Evolutionary conservation across 805 yeast species (phyloP), one percentile per base, ranked within the genome.

Genomic region (Cyberlindnera misumaiensis): DNA sequence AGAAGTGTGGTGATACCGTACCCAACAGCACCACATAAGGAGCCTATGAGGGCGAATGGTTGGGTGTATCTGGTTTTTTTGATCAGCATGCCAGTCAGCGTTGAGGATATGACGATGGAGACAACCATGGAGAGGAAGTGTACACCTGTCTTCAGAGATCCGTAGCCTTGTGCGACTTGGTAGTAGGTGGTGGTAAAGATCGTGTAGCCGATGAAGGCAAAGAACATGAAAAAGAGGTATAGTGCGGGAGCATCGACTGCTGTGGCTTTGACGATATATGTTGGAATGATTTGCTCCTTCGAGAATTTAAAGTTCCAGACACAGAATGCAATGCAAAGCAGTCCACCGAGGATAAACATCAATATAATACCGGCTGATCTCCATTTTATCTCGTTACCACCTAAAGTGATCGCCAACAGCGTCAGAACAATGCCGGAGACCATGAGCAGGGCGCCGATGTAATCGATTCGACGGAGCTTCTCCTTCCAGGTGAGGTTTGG

Each of bases 331-430:
- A 38, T 34, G 7, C 30, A 20, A 2, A 40, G 13, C 16, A 39
- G 11, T 3, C 43, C 44, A 28, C 44, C 42, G 27, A 77, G 29
- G 8, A 72, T 56, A 36, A 78, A 66, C 37, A 70, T 69, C 10
- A 58, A 46, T 6, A 79, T 68, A 3, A 75, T 73, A 4, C 73
- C 67, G n/a, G 73, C 72, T 0, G 80, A 70, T 3, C 58, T 51
- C 85, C 85, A 80, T 2, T 73, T 57, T 47, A 56, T 67, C 26
- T 67, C 61, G 27, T 59, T 55, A 3, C 80, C 78, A 14, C 83
- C 83, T 47, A 77, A 70, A 0, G 80, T 68, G 28, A 78, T 52
- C 0, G 69, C 83, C 32, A 71, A 57, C 38, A 68, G 55, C 1
- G 73, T 41, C 32, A 77, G 49, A 5, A 75, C 72, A 32, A 68